A percentile compares a stretch with the other conserved stretches of the same genome.
Conservation (phyloP, 2,329 filamentous ascomycete species). For the Stachybotrys chlorohalonatus region DNA sequence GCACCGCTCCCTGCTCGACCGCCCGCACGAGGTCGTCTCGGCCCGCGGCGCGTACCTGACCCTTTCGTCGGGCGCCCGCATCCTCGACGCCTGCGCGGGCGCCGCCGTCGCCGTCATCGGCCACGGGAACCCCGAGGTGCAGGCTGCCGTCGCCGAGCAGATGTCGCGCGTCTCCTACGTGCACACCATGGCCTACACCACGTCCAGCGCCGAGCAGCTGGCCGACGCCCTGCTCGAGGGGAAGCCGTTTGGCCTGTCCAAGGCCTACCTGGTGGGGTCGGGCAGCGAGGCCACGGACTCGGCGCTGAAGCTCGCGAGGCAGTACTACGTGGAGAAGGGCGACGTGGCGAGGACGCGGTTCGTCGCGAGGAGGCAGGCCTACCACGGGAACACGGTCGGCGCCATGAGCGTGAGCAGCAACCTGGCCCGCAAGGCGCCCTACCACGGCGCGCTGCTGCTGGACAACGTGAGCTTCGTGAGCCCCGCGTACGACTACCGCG, state of each 20-base stretch:
- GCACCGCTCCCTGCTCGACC: conserved; percentile 21
- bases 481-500: conserved; percentile 58
- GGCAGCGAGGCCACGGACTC: conserved; percentile 35
- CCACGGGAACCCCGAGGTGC: conserved; percentile 53
- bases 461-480: conserved; percentile 51
- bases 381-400: conserved; percentile 48
- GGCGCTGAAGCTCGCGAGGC: conserved; percentile 37
- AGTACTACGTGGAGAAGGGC: conserved; percentile 35
- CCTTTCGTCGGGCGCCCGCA: conserved; percentile 18
- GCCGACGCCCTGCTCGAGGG: conserved; percentile 26
- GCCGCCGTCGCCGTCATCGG: conserved; percentile 52
- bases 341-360: conserved; percentile 25
- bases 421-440: conserved; percentile 48
- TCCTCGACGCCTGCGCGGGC: conserved; percentile 67
- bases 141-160: conserved; percentile 49
- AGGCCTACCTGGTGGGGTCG: conserved; percentile 24
- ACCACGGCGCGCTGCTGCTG: conserved; percentile 29
- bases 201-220: conserved; percentile 36
- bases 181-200: conserved; percentile 28
- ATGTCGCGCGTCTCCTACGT: conserved; percentile 44
- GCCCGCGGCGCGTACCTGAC: conserved; percentile 29
- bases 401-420: conserved; percentile 58
- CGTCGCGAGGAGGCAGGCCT: conserved; percentile 32
- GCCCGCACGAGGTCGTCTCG: conserved; percentile 27
- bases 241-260: conserved; percentile 24